Evolutionary conservation across 1,284 basidiomycete species (phyloP), one percentile per base, ranked within the genome.

Genomic region (Cronartium quercuum): DNA sequence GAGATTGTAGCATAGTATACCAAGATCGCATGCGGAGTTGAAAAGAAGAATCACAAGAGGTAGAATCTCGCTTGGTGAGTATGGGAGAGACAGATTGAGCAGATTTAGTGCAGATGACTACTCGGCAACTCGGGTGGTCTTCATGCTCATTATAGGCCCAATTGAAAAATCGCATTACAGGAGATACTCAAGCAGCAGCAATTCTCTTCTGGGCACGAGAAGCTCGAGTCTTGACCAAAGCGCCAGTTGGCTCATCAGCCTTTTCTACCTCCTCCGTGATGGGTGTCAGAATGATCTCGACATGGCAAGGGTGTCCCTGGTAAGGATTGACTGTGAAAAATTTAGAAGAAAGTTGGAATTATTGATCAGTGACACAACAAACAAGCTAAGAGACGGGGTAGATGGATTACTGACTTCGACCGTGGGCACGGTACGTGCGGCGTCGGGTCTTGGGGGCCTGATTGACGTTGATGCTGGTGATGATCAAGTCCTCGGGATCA

Each of bases 401-500:
- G 6, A 69, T 42, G 21, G 13, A 6, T 15, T 34, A 65, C 69
- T 65, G 3, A 67, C 91, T 94, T 81, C 92, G 90, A 88, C 92
- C 92, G 84, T 94, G 92, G 69, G 96, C 96, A 85, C 96, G 94
- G 89, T 96, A 99, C 79, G 96, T 99, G 83, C 96, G 92, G 82
- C 96, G 92, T 84, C 93, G 93, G 83, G 96, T 99, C 92, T 98
- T 98, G 78, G 95, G 96, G 79, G 96, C 96, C 85, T 98, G 95
- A 84, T 99, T 91, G 77, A 98, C 94, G 79, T 92, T 91, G 80
- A 98, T 97, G 88, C 91, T 96, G 87, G 91, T 94, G 87, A 99
- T 95, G 82, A 85, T 81, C 76, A 98, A 89, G 78, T 95, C 92
- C 82, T 98, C 94, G 77, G 91, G 85, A 76, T 94, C 91, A 77